phyloP scores from a whole-genome alignment of 2,329 filamentous ascomycete genomes.

The Aphanoascus verrucosus region DNA sequence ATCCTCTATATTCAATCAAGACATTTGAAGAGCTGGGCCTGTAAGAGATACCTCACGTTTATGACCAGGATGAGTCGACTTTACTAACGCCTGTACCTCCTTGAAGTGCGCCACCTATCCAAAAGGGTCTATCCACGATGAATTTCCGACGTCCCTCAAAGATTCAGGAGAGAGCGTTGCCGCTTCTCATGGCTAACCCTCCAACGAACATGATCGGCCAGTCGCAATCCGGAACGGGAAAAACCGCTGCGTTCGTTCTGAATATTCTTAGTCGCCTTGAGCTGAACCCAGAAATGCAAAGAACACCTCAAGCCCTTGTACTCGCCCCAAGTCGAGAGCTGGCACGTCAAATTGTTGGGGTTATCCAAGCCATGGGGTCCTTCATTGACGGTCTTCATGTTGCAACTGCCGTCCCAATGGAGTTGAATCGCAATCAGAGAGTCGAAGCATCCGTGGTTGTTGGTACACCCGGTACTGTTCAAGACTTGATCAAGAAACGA shows the following conservation, averaged over 20 bases:
- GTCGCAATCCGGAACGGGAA: slow-evolving; percentile 97
- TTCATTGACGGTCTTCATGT: slow-evolving; percentile 68
- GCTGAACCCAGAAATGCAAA: slow-evolving; percentile 47
- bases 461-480: slow-evolving; percentile 86
- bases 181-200: slow-evolving; percentile 76
- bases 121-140: slow-evolving; percentile 67
- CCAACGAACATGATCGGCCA: slow-evolving; percentile 91
- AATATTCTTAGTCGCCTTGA: slow-evolving; percentile 84
- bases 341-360: slow-evolving; percentile 83
- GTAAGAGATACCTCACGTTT: slow-evolving; percentile 43
- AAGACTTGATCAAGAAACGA: slow-evolving; percentile 70
- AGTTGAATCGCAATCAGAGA: slow-evolving; percentile 56
- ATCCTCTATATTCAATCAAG: slow-evolving; percentile 75
- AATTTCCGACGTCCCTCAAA: slow-evolving; percentile 93
- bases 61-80: not conserved
- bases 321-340: slow-evolving; percentile 90
- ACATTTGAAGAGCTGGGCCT: slow-evolving; percentile 78
- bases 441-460: slow-evolving; percentile 73
- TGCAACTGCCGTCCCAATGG: slow-evolving; percentile 68
- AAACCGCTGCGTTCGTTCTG: slow-evolving; percentile 91
- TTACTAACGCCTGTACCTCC: slow-evolving; percentile 1
- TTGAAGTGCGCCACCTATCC: slow-evolving; percentile 50
- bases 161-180: slow-evolving; percentile 90
- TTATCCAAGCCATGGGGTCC: slow-evolving; percentile 71
- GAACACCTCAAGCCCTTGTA: slow-evolving; percentile 67